These are phyloP conservation scores for Macrophomina tecta DNA, from an alignment of 2,329 filamentous ascomycete species.

Conservation along the genomic window DNA sequence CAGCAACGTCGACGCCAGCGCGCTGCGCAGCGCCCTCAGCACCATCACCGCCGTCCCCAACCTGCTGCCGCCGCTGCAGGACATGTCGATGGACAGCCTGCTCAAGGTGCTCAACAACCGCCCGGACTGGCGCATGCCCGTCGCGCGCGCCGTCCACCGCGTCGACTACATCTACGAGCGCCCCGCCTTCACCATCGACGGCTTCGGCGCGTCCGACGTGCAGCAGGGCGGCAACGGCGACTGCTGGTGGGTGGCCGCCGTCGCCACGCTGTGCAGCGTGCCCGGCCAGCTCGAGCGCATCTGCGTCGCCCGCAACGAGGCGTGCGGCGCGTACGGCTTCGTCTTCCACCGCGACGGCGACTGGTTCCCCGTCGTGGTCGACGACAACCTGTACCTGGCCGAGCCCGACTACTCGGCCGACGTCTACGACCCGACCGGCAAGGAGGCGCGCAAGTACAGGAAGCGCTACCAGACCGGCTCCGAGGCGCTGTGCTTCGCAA, in stretches of 20 bases:
- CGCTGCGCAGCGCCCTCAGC: not conserved
- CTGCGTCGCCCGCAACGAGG: conserved; percentile 74
- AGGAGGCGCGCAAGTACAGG: conserved; percentile 67
- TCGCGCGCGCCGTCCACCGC: conserved; percentile 27
- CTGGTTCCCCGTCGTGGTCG: conserved; percentile 89
- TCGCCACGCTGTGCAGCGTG: conserved; percentile 78
- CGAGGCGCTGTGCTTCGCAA: conserved; percentile 77
- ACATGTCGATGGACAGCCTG: conserved; percentile 37
- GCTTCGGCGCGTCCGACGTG: conserved; percentile 76
- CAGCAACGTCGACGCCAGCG: not conserved
- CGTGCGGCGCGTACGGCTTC: conserved; percentile 82
- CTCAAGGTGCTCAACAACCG: conserved; percentile 67
- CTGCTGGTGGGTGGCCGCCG: conserved; percentile 83
- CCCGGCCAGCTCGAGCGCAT: conserved; percentile 71
- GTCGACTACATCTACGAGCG: conserved; percentile 79
- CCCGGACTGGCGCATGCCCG: conserved; percentile 58
- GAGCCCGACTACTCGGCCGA: conserved; percentile 74
- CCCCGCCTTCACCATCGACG: conserved; percentile 77
- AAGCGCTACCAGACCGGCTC: conserved; percentile 77
- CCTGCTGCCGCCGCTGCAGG: not conserved
- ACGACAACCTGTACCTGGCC: conserved; percentile 85
- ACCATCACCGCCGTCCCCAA: not conserved
- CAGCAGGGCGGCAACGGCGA: conserved; percentile 79
- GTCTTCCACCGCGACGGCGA: conserved; percentile 71
- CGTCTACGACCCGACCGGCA: conserved; percentile 73